Evolutionary conservation across 1,284 basidiomycete genomes (phyloP).

Genomic region (Tetrapyrgos nigripes): DNA sequence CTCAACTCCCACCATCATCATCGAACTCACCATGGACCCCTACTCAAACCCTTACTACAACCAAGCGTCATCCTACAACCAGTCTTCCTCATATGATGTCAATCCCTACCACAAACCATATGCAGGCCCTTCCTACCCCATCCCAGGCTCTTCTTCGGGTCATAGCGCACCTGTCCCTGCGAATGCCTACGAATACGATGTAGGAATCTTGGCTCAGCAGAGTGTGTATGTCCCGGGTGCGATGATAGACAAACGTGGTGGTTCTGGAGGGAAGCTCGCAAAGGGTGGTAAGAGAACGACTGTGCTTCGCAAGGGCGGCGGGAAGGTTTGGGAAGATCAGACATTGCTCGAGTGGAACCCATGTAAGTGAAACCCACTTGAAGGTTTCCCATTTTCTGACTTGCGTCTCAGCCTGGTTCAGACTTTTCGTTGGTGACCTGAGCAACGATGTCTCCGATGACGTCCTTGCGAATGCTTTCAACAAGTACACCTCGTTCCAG

Average conservation of each 20-base stretch:
- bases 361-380: slow-evolving; percentile 65
- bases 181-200: slow-evolving; percentile 91
- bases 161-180: slow-evolving; percentile 82
- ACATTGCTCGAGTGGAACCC: slow-evolving; percentile 98
- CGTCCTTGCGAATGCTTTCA: slow-evolving; percentile 91
- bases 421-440: slow-evolving; percentile 96
- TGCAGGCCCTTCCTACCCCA: slow-evolving; percentile 73
- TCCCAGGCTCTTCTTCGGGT: slow-evolving; percentile 67
- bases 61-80: slow-evolving; percentile 53
- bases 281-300: slow-evolving; percentile 94
- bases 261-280: slow-evolving; percentile 82
- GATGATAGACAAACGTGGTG: slow-evolving; percentile 85
- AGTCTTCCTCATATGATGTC: slow-evolving; percentile 61
- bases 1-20: not conserved
- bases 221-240: slow-evolving; percentile 89
- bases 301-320: slow-evolving; percentile 93
- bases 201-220: slow-evolving; percentile 86
- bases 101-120: slow-evolving; percentile 84
- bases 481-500: slow-evolving; percentile 90
- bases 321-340: slow-evolving; percentile 98
- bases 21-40: slow-evolving; percentile 47
- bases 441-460: slow-evolving; percentile 99
- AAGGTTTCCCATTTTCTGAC: slow-evolving; percentile 9
- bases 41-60: slow-evolving; percentile 56
- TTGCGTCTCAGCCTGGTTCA: slow-evolving; percentile 84